Evolutionary conservation across 1,139 yeast genomes (phyloP).

Genomic region (Kurtzmaniella quercitrusa): DNA sequence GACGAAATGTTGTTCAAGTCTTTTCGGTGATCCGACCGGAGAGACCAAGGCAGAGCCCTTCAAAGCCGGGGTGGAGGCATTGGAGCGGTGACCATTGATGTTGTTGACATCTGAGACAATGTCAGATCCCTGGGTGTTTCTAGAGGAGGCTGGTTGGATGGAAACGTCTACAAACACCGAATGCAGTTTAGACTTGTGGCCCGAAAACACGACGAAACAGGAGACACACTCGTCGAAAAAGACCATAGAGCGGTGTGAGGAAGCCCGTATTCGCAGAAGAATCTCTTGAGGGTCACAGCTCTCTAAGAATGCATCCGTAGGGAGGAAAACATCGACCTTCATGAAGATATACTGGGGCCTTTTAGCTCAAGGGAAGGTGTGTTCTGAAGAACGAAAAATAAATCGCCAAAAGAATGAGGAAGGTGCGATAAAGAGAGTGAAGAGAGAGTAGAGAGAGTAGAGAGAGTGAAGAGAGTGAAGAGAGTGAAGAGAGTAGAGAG

Average conservation of each 20-base stretch:
- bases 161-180: conserved; percentile 23
- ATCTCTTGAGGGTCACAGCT: not conserved
- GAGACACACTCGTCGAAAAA: conserved; percentile 37
- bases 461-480: not conserved
- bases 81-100: not conserved
- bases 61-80: conserved; percentile 7
- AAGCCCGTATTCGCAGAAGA: not conserved
- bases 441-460: not conserved
- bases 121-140: too few species aligned
- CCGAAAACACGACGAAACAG: conserved; percentile 28
- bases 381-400: not conserved
- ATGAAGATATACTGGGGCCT: not conserved
- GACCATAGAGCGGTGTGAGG: conserved; percentile 13
- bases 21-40: not conserved
- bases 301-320: not conserved
- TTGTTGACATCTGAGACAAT: not conserved
- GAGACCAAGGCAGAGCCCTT: not conserved
- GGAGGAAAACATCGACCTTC: conserved; percentile 3
- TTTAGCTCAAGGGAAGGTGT: not conserved
- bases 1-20: not conserved
- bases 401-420: not conserved
- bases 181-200: conserved; percentile 10
- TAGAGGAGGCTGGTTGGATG: conserved; percentile 18
- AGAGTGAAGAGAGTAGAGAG: too few species aligned
- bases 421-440: not conserved